phyloP scores from a whole-genome alignment of 441 rosid genomes.

The Arabidopsis lyrata region DNA sequence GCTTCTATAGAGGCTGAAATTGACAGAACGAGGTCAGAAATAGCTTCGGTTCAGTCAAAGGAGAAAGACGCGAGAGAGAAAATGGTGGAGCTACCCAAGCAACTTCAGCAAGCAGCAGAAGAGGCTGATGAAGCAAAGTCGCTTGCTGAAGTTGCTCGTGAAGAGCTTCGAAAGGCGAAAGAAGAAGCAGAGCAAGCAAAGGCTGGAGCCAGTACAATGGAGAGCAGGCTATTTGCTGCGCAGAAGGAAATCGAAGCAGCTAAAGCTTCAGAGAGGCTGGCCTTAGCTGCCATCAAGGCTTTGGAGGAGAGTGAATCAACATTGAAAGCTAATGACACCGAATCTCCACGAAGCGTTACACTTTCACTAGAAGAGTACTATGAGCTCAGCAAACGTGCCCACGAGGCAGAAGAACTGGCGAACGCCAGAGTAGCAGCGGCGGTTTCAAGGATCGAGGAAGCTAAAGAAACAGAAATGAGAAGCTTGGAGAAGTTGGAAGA shows the following conservation, averaged over 20 bases:
- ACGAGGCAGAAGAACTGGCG: conserved; percentile 85
- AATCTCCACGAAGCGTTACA: conserved; percentile 61
- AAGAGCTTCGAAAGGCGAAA: conserved; percentile 75
- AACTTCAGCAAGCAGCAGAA: conserved; percentile 79
- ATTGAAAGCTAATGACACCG: conserved; percentile 45
- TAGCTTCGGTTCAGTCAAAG: conserved; percentile 65
- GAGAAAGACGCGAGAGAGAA: conserved; percentile 80
- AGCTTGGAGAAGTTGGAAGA: conserved; percentile 71
- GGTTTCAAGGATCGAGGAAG: conserved; percentile 73
- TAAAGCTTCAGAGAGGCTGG: conserved; percentile 82
- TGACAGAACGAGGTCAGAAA: conserved; percentile 67
- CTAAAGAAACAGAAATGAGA: conserved; percentile 70
- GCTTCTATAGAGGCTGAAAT: conserved; percentile 85
- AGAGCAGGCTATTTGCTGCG: conserved; percentile 82
- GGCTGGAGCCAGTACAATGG: conserved; percentile 78
- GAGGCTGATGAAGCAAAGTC: conserved; percentile 85
- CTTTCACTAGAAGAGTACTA: conserved; percentile 90
- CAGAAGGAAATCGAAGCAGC: conserved; percentile 93
- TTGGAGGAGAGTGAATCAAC: conserved; percentile 82
- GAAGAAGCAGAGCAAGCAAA: conserved; percentile 88
- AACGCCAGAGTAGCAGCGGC: conserved; percentile 77
- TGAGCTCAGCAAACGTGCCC: conserved; percentile 83
- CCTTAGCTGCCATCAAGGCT: conserved; percentile 85
- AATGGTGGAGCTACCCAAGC: conserved; percentile 74
- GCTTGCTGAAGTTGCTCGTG: conserved; percentile 67